Evolutionary conservation across 2,329 filamentous ascomycete genomes (phyloP).

Genomic region (Alternaria angustiovoidea): DNA sequence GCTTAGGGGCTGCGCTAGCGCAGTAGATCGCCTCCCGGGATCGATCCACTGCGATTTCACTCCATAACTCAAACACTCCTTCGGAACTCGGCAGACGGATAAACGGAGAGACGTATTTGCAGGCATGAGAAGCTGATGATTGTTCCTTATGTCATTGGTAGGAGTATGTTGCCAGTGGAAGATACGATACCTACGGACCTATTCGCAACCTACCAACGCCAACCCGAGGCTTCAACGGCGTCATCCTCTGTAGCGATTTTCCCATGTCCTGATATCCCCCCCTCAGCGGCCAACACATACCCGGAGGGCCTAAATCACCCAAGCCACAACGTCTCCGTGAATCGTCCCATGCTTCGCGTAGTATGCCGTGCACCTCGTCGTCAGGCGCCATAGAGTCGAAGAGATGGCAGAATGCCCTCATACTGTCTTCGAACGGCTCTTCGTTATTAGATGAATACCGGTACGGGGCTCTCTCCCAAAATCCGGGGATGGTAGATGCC

Average conservation of each 20-base stretch:
- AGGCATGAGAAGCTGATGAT: not conserved
- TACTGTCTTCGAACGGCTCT: not conserved
- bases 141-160: not conserved
- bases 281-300: not conserved
- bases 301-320: not conserved
- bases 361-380: not conserved
- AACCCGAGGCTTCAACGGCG: not conserved
- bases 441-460: not conserved
- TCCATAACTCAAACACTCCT: not conserved
- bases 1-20: not conserved
- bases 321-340: not conserved
- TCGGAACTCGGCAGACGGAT: not conserved
- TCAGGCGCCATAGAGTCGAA: not conserved
- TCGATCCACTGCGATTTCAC: constrained; percentile 1
- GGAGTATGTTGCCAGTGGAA: not conserved
- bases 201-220: not conserved
- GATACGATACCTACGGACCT: not conserved
- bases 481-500: not conserved
- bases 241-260: not conserved
- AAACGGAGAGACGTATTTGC: not conserved
- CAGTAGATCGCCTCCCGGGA: constrained; percentile 9
- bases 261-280: not conserved
- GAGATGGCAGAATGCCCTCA: not conserved
- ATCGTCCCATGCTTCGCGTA: not conserved
- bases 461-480: not conserved